These are phyloP conservation scores for Silene noctiflora DNA, from an alignment of 179 eudicot species.

Conservation along the genomic window DNA sequence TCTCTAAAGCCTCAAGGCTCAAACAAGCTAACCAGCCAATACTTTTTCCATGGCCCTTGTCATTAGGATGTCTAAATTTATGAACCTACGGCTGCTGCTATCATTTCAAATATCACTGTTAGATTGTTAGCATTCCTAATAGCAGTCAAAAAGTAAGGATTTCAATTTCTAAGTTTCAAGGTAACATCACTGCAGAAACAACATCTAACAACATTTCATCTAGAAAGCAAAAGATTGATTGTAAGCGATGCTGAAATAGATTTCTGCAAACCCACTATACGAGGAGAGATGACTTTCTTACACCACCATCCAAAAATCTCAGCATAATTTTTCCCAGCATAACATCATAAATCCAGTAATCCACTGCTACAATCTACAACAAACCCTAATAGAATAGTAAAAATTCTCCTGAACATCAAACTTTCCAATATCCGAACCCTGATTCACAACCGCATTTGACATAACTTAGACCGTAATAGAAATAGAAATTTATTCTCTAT, in stretches of 20 bases:
- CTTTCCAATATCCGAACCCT: background rate
- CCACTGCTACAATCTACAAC: background rate
- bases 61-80: background rate
- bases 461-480: too few relatives aligned
- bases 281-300: background rate
- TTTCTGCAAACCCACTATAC: background rate
- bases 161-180: background rate
- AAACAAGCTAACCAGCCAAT: background rate
- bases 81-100: background rate
- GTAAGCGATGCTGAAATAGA: too few relatives aligned
- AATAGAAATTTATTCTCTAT: too few relatives aligned
- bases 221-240: background rate
- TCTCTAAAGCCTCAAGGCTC: background rate
- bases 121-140: background rate
- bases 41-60: background rate
- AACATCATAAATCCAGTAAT: background rate
- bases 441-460: background rate
- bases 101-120: background rate
- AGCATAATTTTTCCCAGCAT: background rate
- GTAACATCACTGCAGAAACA: background rate
- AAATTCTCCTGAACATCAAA: background rate
- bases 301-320: background rate
- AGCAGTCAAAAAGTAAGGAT: background rate
- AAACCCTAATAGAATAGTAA: background rate
- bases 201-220: background rate